Evolutionary conservation across 2,329 filamentous ascomycete genomes (phyloP).

Genomic region (Alternaria brassicicola): DNA sequence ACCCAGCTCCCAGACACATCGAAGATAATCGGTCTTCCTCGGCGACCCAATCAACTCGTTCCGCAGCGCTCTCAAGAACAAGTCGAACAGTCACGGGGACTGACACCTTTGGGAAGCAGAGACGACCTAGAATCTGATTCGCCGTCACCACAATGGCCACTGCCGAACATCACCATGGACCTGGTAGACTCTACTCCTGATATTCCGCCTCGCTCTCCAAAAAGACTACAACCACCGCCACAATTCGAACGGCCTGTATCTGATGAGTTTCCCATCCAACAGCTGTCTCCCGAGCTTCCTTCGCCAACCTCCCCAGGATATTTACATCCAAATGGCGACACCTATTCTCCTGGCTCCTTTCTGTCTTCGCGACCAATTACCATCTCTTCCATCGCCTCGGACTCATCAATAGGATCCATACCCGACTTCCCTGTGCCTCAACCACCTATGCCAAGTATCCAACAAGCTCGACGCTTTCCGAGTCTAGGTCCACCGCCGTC

Average conservation of each 20-base stretch:
- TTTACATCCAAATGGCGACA: conserved; percentile 40
- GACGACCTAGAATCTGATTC: conserved; percentile 27
- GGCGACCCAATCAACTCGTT: conserved; percentile 44
- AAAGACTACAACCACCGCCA: conserved; percentile 49
- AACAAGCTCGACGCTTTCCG: conserved; percentile 47
- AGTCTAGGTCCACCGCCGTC: conserved; percentile 58
- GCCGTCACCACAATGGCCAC: conserved; percentile 55
- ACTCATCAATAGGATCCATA: conserved; percentile 50
- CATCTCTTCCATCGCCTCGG: conserved; percentile 47
- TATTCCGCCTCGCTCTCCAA: conserved; percentile 30
- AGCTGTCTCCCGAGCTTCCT: conserved; percentile 31
- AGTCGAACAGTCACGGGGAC: conserved; percentile 19
- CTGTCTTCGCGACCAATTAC: conserved; percentile 45
- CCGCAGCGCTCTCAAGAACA: conserved; percentile 32
- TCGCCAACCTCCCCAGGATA: conserved; percentile 28
- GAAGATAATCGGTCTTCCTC: conserved; percentile 45
- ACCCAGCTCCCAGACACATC: conserved; percentile 40
- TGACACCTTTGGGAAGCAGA: conserved; percentile 23
- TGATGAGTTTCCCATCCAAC: conserved; percentile 44
- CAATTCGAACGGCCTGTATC: conserved; percentile 50
- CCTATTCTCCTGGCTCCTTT: conserved; percentile 41
- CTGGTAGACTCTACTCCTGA: conserved; percentile 33
- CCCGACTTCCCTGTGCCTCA: conserved; percentile 51
- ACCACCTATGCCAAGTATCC: conserved; percentile 41
- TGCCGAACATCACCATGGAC: conserved; percentile 46